Conservation (phyloP, 768 basidiomycete genomes). For the Suillus variegatus region DNA sequence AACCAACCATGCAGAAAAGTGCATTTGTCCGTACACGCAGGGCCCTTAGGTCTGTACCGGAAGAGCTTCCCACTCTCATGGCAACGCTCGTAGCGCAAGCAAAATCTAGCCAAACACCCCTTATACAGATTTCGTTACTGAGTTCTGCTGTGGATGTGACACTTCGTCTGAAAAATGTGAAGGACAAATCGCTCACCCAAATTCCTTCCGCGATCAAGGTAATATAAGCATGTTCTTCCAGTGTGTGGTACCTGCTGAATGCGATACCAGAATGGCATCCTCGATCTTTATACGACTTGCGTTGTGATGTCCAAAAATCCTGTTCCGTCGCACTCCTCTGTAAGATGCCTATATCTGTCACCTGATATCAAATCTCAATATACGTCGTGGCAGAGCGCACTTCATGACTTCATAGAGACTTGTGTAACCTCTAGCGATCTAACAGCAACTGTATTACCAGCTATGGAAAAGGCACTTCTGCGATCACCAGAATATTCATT, state of each 20-base stretch:
- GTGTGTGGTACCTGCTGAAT: conserved; percentile 1
- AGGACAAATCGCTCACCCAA: conserved; percentile 42
- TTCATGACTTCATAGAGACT: conserved; percentile 61
- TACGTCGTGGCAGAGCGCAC: conserved; percentile 40
- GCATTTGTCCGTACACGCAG: conserved; percentile 62
- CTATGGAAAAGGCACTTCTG: conserved; percentile 77
- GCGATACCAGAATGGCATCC: conserved; percentile 50
- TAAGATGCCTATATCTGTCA: conserved; percentile 32
- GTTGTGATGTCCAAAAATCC: conserved; percentile 69
- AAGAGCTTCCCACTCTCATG: conserved; percentile 51
- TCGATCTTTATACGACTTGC: conserved; percentile 57
- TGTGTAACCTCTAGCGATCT: conserved; percentile 56
- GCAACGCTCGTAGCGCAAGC: conserved; percentile 50
- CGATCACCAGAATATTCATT: conserved; percentile 82
- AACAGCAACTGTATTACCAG: conserved; percentile 56
- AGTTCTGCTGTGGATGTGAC: conserved; percentile 72
- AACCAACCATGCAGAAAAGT: conserved; percentile 60
- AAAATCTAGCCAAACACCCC: conserved; percentile 48
- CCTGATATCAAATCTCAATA: conserved; percentile 15
- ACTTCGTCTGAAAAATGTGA: conserved; percentile 61
- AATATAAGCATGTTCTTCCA: conserved; percentile 2
- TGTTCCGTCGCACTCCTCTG: conserved; percentile 61
- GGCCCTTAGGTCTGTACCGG: conserved; percentile 65
- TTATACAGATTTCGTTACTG: conserved; percentile 51
- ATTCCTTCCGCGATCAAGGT: conserved; percentile 52